Base-by-base conservation (phyloP, 176 grass and related monocot species). In the Oropetium thomaeum region DNA sequence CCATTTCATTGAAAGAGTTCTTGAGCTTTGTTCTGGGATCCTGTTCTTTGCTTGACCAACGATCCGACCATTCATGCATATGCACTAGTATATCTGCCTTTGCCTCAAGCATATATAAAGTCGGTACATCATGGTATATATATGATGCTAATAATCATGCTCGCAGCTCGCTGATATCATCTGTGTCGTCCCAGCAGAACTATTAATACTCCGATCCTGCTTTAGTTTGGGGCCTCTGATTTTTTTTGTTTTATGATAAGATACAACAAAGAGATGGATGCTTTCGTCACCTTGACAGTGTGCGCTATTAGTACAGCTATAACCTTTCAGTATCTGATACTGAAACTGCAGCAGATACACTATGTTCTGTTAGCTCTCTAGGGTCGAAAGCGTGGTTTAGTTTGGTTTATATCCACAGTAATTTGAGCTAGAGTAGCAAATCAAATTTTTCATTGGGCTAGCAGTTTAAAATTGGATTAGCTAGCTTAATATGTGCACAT, bases 61-160 rank as follows among this genome's bases (percentile, higher is more conserved):
- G 43, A 51, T 35, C 43, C 13, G 39, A 28, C 4, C 14, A 38
- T 38, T 8, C 15, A 39, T 49, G 4, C 7, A 25, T n/a, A n/a
- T 26, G 23, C 4, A 57, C 20, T 35, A 48, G 3, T 5, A 15
- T 8, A 42, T n/a, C 29, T 61, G 8, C 7, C 44, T 17, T 64
- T 77, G 58, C 3, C 23, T 22, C 4, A 37, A 19, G 20, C 34
- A 47, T 64, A n/a, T 14, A 73, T 0, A n/a, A n/a, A n/a, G n/a
- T n/a, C n/a, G n/a, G n/a, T n/a, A n/a, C n/a, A n/a, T n/a, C n/a
- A 28, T 33, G 17, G 0, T 61, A 64, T 6, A 33, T 1, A 6
- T 15, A 75, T 35, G 74, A 25, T 64, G 59, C 58, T 49, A 63
- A 63, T 49, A 29, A 63, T 76, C 47, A 27, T 64, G 12, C 34